Conservation (phyloP, 176 grass and related monocot species). For the Puccinellia tenuiflora region DNA sequence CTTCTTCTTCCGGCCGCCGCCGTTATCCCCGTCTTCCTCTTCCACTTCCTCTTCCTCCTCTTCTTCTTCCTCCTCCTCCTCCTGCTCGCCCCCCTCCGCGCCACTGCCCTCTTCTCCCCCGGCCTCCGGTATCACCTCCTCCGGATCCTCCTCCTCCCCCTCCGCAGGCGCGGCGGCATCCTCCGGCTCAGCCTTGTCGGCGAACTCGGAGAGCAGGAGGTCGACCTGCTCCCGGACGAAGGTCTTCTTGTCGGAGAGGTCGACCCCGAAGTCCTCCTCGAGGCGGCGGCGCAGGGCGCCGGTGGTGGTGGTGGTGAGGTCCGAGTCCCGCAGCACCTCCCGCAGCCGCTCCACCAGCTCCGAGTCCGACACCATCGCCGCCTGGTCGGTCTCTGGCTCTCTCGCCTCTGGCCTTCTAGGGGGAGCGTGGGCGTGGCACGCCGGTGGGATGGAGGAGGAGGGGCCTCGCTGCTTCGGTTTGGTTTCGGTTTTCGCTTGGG, state of each 20-base stretch:
- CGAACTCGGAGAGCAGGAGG: constrained; percentile 62
- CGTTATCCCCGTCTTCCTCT: constrained; percentile 23
- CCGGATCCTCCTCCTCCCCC: constrained; percentile 22
- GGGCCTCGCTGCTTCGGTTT: neutral
- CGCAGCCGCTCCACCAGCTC: constrained; percentile 78
- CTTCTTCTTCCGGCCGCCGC: constrained; percentile 54
- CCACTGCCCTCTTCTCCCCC: constrained; percentile 17
- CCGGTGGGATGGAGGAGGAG: constrained; percentile 14
- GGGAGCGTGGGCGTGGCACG: constrained; percentile 25
- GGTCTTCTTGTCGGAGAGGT: constrained; percentile 87
- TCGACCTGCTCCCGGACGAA: constrained; percentile 96
- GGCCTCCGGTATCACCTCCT: constrained; percentile 23
- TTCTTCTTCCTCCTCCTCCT: constrained; percentile 43
- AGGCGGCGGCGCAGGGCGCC: constrained; percentile 71
- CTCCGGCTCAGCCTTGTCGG: constrained; percentile 25
- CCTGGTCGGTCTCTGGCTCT: constrained; percentile 30
- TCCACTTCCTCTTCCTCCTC: constrained; percentile 2
- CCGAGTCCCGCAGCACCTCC: constrained; percentile 77
- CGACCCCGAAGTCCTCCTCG: constrained; percentile 83
- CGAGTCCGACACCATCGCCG: constrained; percentile 86
- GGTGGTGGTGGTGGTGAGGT: constrained; percentile 89
- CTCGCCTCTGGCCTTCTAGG: neutral
- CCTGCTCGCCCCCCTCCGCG: neutral
- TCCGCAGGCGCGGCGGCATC: constrained; percentile 13
- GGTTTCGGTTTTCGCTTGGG: constrained; percentile 43